Evolutionary conservation across 306 rosid species (phyloP).

Genomic region (Malus domestica): ASM211411v1 NC_041800.1:16118501-16119000

Average conservation of each 20-base stretch:
- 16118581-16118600: not conserved
- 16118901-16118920: slow-evolving; percentile 66
- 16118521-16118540: not conserved
- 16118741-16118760: slow-evolving; percentile 62
- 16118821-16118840: slow-evolving; percentile 74
- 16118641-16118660: not conserved
- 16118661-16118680: not conserved
- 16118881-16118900: slow-evolving; percentile 96
- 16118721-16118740: slow-evolving; percentile 63
- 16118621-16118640: not conserved
- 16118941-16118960: not conserved
- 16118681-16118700: slow-evolving; percentile 80
- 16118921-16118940: not conserved
- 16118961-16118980: not conserved
- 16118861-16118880: slow-evolving; percentile 49
- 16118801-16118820: slow-evolving; percentile 93
- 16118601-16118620: not conserved
- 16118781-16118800: slow-evolving; percentile 51
- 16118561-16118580: not conserved
- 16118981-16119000: not conserved
- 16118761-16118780: slow-evolving; percentile 18
- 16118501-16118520: slow-evolving; percentile 59
- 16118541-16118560: not conserved
- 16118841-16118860: slow-evolving; percentile 48
- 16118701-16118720: slow-evolving; percentile 73